Base-by-base conservation (phyloP, 352 stramenopile genomes). In the Phytophthora crassamura region DNA sequence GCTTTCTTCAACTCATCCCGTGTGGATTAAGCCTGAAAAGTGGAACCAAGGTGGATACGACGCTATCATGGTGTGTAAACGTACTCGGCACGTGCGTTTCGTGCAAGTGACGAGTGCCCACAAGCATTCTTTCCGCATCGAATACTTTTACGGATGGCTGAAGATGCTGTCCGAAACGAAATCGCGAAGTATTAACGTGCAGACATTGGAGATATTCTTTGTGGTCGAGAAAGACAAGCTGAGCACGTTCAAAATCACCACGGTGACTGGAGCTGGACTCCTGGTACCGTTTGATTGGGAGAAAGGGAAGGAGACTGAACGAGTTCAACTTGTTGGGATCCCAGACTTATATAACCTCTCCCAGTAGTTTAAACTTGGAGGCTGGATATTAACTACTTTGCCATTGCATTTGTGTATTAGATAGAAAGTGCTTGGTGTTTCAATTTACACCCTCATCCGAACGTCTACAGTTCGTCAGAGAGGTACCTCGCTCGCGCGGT, bases 401-500 rank as follows among this genome's bases (percentile, higher is more conserved):
- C 25, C 14, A 46, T 48, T 48, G 40, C 18, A 47, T 14, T 33
- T 4, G 40, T 47, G n/a, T 48, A 16, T 20, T 25, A 4, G 15
- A 4, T n/a, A n/a, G n/a, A n/a, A 94, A 56, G 5, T 77, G 56
- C 18, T 33, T 33, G 42, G 7, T 14, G 7, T 6, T 32, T 48
- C 41, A 34, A 49, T 49, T 49, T 35, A 20, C 42, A 49, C 42
- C 22, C 22, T 3, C 3, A 14, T 16, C 15, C 15, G 15, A 53
- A 22, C 18, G 16, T 35, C 34, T 36, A 40, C 49, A 46, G 49
- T 46, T 57, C 30, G 33, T 20, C 33, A 10, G 35, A 57, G 48
- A 1, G 22, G 32, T 43, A 42, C 48, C 33, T 10, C 54, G 90
- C 84, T 43, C 16, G 18, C 33, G 14, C 33, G 16, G 32, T 11